Evolutionary conservation across 768 basidiomycete genomes (phyloP).

Genomic region (Xerocomus potaroensis): DNA sequence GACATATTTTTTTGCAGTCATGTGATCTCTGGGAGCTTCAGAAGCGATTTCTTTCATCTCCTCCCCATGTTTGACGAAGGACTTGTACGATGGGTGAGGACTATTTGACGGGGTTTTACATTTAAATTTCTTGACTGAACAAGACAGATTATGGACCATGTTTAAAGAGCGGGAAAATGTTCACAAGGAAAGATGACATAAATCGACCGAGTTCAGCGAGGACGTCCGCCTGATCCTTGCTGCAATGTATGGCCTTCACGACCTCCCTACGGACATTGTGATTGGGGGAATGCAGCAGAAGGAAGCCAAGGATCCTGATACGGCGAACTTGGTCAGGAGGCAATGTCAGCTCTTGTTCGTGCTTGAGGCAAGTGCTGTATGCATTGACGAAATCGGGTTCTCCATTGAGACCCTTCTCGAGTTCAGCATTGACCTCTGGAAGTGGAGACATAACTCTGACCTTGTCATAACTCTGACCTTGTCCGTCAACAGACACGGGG

Average conservation of each 20-base stretch:
- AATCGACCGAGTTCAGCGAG: constrained; percentile 4
- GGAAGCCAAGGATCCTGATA: constrained; percentile 7
- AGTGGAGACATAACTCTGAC: no score
- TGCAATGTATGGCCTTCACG: constrained; percentile 1
- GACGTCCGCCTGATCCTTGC: neutral
- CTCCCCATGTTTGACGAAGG: constrained; percentile 11
- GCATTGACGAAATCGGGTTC: no score
- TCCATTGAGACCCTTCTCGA: no score
- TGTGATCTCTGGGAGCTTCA: constrained; percentile 2
- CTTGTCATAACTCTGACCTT: no score
- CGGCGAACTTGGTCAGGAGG: no score
- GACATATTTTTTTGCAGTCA: constrained; percentile 3
- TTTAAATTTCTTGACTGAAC: constrained; percentile 12
- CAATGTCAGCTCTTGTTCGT: no score
- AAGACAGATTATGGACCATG: neutral
- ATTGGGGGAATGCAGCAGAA: constrained; percentile 5
- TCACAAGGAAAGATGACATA: constrained; percentile 2
- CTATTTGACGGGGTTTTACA: constrained; percentile 17
- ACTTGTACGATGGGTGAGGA: constrained; percentile 13
- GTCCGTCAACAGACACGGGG: no score
- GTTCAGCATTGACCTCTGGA: no score
- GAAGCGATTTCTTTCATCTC: no score
- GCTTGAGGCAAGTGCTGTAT: no score
- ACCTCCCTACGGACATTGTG: constrained; percentile 1
- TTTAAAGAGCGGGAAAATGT: neutral